phyloP scores from a whole-genome alignment of 1,284 basidiomycete species.

The Cutaneotrichosporon arboriforme region DNA sequence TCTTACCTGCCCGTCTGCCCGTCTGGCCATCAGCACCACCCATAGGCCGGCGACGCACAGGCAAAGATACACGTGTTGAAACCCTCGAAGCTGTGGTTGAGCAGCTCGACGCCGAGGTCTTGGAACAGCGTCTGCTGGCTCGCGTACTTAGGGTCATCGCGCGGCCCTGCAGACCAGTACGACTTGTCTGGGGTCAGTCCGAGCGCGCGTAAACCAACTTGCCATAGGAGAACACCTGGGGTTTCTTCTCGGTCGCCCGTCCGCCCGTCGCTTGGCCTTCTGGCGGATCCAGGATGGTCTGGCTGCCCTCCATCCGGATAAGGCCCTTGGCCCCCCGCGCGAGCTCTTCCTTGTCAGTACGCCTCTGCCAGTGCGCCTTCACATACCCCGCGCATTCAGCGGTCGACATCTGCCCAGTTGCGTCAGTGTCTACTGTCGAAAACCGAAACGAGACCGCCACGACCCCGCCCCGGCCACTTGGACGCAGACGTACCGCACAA shows the following conservation, averaged over 20 bases:
- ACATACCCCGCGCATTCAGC: slow-evolving; percentile 81
- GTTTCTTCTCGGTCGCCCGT: slow-evolving; percentile 77
- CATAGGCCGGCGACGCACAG: slow-evolving; percentile 59
- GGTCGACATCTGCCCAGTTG: slow-evolving; percentile 67
- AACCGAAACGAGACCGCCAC: neutral
- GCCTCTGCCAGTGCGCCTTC: neutral
- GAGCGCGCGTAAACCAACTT: slow-evolving; percentile 6
- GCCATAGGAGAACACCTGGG: slow-evolving; percentile 77
- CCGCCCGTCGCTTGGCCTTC: slow-evolving; percentile 48
- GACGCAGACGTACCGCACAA: slow-evolving; percentile 55
- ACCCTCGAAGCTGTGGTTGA: slow-evolving; percentile 91
- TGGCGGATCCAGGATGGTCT: slow-evolving; percentile 84
- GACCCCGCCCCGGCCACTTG: no score
- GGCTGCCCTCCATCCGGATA: slow-evolving; percentile 86
- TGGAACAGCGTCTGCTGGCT: slow-evolving; percentile 90
- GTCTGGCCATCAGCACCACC: slow-evolving; percentile 25
- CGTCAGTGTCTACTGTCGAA: slow-evolving; percentile 14
- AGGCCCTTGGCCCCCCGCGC: slow-evolving; percentile 84
- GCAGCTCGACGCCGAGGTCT: slow-evolving; percentile 86
- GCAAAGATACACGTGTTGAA: slow-evolving; percentile 98
- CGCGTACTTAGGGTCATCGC: slow-evolving; percentile 81
- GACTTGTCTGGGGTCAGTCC: slow-evolving; percentile 62
- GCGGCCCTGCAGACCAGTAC: slow-evolving; percentile 86
- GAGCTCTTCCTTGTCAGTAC: slow-evolving; percentile 58
- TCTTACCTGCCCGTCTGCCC: slow-evolving; percentile 46